Percentiles rank a stretch among this genome's conserved stretches.
phyloP scores from a whole-genome alignment of 805 yeast genomes.

The Candida cerambycidarum region DNA sequence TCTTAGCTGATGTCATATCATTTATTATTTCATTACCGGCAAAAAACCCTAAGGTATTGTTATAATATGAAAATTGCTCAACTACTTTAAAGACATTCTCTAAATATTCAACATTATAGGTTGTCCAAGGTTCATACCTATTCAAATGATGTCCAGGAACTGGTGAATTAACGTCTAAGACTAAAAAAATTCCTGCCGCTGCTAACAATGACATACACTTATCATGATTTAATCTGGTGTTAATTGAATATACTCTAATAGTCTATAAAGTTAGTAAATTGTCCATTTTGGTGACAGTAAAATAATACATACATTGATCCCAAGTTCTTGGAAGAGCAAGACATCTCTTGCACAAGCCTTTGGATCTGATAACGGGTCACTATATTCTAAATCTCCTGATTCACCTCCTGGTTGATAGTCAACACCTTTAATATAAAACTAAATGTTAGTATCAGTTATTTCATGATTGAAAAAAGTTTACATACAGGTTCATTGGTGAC shows the following conservation, averaged over 20 bases:
- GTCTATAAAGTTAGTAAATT: too few relatives aligned
- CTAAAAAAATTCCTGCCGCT: conserved; percentile 86
- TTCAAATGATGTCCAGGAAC: conserved; percentile 73
- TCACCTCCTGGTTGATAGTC: conserved; percentile 98
- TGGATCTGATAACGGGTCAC: conserved; percentile 78
- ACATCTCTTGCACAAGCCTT: conserved; percentile 79
- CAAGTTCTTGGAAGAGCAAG: conserved; percentile 74
- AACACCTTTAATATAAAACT: conserved; percentile 82
- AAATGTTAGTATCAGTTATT: conserved; percentile 17
- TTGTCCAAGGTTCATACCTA: conserved; percentile 91
- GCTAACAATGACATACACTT: conserved; percentile 90
- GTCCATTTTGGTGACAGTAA: too few relatives aligned
- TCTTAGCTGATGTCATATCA: conserved; percentile 65
- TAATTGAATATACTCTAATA: conserved; percentile 82
- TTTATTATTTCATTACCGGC: conserved; percentile 92
- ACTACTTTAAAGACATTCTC: conserved; percentile 76
- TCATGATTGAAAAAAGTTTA: not conserved
- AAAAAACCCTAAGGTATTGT: conserved; percentile 87
- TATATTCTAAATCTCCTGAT: conserved; percentile 55
- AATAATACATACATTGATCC: too few relatives aligned
- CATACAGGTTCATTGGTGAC: conserved; percentile 70
- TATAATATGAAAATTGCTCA: conserved; percentile 77
- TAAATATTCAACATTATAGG: conserved; percentile 69
- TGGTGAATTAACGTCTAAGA: conserved; percentile 91
- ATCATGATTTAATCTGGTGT: conserved; percentile 81